These are phyloP conservation scores for Camillea tinctor DNA, from an alignment of 2,329 filamentous ascomycete species.

Conservation along the genomic window DNA sequence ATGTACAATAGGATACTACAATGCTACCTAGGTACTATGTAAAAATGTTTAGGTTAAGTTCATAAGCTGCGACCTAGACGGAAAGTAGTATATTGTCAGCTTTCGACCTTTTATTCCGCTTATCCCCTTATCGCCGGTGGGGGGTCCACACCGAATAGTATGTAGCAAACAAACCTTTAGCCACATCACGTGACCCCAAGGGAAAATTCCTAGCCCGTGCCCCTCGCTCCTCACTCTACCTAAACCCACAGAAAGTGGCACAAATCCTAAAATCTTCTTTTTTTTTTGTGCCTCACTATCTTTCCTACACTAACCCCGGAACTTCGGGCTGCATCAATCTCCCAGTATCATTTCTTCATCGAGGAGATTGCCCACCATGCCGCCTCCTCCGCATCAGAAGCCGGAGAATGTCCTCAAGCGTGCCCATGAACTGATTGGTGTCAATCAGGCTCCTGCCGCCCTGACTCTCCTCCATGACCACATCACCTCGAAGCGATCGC, in stretches of 20 bases:
- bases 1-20: no score
- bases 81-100: no score
- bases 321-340: constrained; percentile 27
- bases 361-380: constrained; percentile 52
- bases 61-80: no score
- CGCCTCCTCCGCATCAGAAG: constrained; percentile 94
- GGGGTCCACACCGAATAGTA: no score
- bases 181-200: constrained; percentile 28
- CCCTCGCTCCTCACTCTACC: constrained; percentile 27
- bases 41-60: no score
- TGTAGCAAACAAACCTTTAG: neutral
- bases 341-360: constrained; percentile 23
- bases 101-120: neutral
- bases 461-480: constrained; percentile 96
- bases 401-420: constrained; percentile 99
- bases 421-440: constrained; percentile 97
- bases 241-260: constrained; percentile 33
- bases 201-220: constrained; percentile 25
- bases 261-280: constrained; percentile 33
- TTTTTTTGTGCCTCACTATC: constrained; percentile 21
- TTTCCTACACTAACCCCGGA: constrained; percentile 12
- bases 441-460: constrained; percentile 88
- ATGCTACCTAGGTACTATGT: no score
- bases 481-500: constrained; percentile 96
- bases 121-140: neutral